phyloP scores from a whole-genome alignment of 2,329 filamentous ascomycete genomes.

The Colletotrichum camelliae region DNA sequence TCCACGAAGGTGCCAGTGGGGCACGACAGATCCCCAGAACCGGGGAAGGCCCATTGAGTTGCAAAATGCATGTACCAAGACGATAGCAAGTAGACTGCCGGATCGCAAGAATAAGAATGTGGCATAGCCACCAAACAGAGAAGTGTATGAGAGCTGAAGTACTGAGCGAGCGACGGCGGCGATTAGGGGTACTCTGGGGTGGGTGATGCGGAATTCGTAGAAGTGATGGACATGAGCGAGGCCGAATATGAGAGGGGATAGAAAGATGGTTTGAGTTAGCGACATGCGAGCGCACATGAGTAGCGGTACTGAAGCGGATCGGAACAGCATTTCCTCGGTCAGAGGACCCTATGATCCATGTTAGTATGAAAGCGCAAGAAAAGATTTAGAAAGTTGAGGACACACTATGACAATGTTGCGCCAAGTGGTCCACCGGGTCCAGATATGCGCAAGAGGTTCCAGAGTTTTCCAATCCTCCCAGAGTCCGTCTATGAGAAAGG shows the following conservation, averaged over 20 bases:
- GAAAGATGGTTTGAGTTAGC: constrained; percentile 69
- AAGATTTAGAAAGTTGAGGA: not conserved
- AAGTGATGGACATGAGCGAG: constrained; percentile 95
- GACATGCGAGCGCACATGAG: constrained; percentile 74
- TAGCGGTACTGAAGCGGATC: constrained; percentile 82
- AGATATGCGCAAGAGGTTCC: constrained; percentile 60
- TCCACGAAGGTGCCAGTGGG: constrained; percentile 39
- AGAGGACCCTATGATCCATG: constrained; percentile 70
- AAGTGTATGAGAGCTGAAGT: constrained; percentile 89
- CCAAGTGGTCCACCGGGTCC: constrained; percentile 80
- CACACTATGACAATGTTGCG: constrained; percentile 82
- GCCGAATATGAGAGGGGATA: constrained; percentile 88
- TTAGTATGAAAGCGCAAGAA: not conserved
- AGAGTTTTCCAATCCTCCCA: constrained; percentile 71
- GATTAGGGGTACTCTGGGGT: constrained; percentile 70
- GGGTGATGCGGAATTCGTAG: constrained; percentile 87
- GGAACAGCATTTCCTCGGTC: constrained; percentile 94
- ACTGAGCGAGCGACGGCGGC: constrained; percentile 73
- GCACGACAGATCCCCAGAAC: constrained; percentile 79
- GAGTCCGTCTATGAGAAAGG: constrained; percentile 72
- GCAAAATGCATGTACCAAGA: constrained; percentile 85
- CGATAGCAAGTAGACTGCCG: constrained; percentile 77
- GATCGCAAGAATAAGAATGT: constrained; percentile 89
- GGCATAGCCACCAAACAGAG: constrained; percentile 90
- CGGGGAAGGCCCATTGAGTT: constrained; percentile 91